Percentiles rank a stretch among this genome's conserved stretches.
Conservation (phyloP, 768 basidiomycete genomes). For the Tylopilus vinaceipallidus region DNA sequence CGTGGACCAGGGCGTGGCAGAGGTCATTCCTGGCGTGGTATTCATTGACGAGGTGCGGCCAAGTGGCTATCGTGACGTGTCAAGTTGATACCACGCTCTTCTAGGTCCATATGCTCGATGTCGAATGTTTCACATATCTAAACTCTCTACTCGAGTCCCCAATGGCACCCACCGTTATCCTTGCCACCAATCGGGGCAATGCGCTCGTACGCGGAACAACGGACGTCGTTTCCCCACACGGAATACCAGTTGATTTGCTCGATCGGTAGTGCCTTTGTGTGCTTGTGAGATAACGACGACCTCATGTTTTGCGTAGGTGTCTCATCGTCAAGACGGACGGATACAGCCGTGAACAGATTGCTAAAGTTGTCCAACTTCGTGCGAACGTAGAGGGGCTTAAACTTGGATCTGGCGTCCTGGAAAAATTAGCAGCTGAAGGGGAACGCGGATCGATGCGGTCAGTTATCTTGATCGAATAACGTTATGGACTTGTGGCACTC, state of each 20-base stretch:
- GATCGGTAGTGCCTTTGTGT: slow-evolving; percentile 63
- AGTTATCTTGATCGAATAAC: slow-evolving; percentile 19
- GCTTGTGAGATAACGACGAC: not conserved
- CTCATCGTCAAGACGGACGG: slow-evolving; percentile 93
- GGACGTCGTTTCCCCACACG: slow-evolving; percentile 90
- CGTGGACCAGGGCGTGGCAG: slow-evolving; percentile 97
- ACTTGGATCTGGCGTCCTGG: slow-evolving; percentile 72
- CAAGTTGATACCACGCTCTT: slow-evolving; percentile 1
- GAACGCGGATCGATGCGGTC: slow-evolving; percentile 80
- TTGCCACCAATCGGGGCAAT: slow-evolving; percentile 95
- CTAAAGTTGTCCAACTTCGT: slow-evolving; percentile 81
- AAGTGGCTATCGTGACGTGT: not conserved
- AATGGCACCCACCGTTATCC: slow-evolving; percentile 96
- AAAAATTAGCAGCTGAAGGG: slow-evolving; percentile 78
- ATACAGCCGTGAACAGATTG: slow-evolving; percentile 82
- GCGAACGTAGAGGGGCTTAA: slow-evolving; percentile 85
- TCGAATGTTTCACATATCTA: slow-evolving; percentile 98
- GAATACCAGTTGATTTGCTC: slow-evolving; percentile 88
- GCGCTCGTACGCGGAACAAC: slow-evolving; percentile 90
- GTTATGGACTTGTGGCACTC: slow-evolving; percentile 8
- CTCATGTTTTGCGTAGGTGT: slow-evolving; percentile 48
- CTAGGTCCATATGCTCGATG: slow-evolving; percentile 99
- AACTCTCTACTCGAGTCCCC: slow-evolving; percentile 94
- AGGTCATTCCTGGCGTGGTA: slow-evolving; percentile 95
- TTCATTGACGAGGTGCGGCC: slow-evolving; percentile 93